Conservation (phyloP, 1,284 basidiomycete genomes). For the Somion occarium region DNA sequence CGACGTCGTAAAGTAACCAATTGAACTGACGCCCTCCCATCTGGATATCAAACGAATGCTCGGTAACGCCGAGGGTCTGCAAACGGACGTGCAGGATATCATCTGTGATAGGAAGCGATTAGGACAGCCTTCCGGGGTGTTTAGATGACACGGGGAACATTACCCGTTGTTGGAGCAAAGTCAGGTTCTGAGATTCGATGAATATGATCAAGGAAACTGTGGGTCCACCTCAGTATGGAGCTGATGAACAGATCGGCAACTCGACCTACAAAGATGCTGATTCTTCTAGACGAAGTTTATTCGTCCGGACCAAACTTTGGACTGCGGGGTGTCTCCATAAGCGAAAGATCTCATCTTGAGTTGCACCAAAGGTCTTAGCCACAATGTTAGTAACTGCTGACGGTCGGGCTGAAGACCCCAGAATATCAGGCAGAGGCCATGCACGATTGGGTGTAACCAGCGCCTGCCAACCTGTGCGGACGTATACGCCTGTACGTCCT, state of each 20-base stretch:
- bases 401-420: conserved; percentile 26
- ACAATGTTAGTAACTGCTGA: conserved; percentile 44
- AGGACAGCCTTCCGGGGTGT: conserved; percentile 4
- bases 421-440: conserved; percentile 33
- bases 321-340: conserved; percentile 71
- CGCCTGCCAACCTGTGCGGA: conserved; percentile 65
- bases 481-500: conserved; percentile 56
- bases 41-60: conserved; percentile 66
- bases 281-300: conserved; percentile 67
- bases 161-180: conserved; percentile 67
- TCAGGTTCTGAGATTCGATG: conserved; percentile 61
- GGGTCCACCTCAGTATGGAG: conserved; percentile 10
- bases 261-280: conserved; percentile 66
- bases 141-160: background rate
- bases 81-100: conserved; percentile 75
- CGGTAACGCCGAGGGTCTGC: conserved; percentile 73
- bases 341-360: conserved; percentile 46
- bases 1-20: conserved; percentile 78
- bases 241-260: background rate
- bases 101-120: conserved; percentile 32
- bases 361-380: conserved; percentile 46
- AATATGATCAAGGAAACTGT: conserved; percentile 65
- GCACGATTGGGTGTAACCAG: conserved; percentile 44
- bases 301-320: conserved; percentile 44
- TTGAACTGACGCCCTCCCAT: conserved; percentile 57